These are phyloP conservation scores for Staphylotrichum longicolle DNA, from an alignment of 495 filamentous ascomycete species.

Conservation along the genomic window DNA sequence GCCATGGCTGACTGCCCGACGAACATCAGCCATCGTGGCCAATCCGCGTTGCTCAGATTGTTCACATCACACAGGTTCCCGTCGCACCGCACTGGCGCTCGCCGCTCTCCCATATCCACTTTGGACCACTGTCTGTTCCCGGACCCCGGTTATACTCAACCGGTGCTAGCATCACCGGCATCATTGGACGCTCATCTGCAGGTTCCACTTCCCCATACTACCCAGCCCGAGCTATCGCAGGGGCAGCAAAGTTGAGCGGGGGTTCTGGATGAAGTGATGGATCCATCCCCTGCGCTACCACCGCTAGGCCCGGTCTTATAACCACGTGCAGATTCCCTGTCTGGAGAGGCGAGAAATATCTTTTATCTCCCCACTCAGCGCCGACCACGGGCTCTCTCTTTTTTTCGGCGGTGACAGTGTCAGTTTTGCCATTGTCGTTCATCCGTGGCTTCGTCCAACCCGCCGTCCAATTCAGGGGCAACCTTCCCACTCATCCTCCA, in stretches of 20 bases:
- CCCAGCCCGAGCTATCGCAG: background rate
- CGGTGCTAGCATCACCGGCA: background rate
- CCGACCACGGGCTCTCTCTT: background rate
- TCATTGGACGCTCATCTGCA: background rate
- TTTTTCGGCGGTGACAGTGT: background rate
- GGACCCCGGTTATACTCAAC: conserved; percentile 6
- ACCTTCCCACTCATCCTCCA: background rate
- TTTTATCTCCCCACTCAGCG: background rate
- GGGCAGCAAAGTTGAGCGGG: background rate
- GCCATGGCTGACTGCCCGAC: background rate
- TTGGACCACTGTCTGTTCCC: background rate
- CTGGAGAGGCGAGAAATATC: background rate
- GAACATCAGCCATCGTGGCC: background rate
- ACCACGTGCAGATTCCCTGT: conserved; percentile 8
- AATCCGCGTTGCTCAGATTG: background rate
- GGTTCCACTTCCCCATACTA: background rate
- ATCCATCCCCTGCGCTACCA: conserved; percentile 1
- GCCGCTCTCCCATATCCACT: background rate
- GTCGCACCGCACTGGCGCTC: background rate
- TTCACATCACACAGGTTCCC: background rate
- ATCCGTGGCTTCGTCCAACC: too few species aligned
- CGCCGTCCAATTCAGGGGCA: background rate
- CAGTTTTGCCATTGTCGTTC: background rate
- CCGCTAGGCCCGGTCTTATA: conserved; percentile 1
- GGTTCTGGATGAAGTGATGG: background rate